phyloP scores from a whole-genome alignment of 768 basidiomycete species.

The Tulasnella sp. region DNA sequence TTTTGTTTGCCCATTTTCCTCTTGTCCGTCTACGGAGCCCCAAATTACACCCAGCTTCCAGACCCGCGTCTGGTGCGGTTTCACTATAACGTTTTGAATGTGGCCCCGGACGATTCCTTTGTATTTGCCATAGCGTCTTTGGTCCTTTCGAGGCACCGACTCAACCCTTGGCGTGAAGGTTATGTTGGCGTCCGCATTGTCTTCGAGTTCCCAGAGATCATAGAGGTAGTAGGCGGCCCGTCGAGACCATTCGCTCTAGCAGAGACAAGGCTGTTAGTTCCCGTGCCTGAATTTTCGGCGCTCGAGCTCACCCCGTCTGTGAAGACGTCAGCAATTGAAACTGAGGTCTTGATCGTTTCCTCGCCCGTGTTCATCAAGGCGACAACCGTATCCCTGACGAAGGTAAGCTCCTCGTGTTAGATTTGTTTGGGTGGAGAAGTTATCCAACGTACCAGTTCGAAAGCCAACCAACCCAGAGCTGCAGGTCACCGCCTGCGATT shows the following conservation, averaged over 20 bases:
- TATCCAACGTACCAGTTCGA: constrained; percentile 37
- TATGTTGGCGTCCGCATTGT: constrained; percentile 26
- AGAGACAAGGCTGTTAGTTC: not conserved
- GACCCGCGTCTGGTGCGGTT: constrained; percentile 25
- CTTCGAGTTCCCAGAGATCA: constrained; percentile 43
- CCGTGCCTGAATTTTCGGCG: not conserved
- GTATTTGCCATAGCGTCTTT: constrained; percentile 6
- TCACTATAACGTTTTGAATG: constrained; percentile 13
- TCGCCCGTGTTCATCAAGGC: constrained; percentile 42
- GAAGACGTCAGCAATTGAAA: constrained; percentile 40
- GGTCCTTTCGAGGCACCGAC: not conserved
- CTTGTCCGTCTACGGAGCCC: constrained; percentile 14
- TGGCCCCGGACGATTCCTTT: constrained; percentile 24
- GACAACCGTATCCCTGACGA: constrained; percentile 37
- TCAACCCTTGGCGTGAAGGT: not conserved
- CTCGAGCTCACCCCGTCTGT: constrained; percentile 37
- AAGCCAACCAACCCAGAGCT: constrained; percentile 40
- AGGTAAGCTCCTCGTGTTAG: not conserved
- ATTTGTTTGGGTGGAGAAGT: not conserved
- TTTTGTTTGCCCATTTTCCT: not conserved
- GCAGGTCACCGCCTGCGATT: constrained; percentile 37
- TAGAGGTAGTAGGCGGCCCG: constrained; percentile 32
- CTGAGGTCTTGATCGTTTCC: constrained; percentile 36
- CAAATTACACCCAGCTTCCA: constrained; percentile 22
- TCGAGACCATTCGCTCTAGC: constrained; percentile 20